Base-by-base conservation (phyloP, 1,139 yeast genomes). In the Protomyces inundatus region DNA sequence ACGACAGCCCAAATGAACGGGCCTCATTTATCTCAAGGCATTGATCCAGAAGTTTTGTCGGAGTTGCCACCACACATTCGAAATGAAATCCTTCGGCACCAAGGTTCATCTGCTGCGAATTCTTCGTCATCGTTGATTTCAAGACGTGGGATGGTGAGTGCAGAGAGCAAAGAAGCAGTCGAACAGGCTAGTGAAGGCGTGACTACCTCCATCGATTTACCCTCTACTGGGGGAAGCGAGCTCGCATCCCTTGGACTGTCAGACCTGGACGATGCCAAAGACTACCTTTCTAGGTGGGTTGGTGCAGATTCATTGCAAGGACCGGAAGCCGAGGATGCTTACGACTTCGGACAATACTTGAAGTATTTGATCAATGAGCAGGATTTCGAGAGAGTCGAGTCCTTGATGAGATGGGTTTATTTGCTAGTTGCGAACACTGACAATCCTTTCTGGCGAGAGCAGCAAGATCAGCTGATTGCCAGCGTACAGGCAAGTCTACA, bases 301-400 rank as follows among this genome's bases (percentile, higher is more conserved):
- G 67, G 67, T 3, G 73, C 74, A 55, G 78, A 85, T 3, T 68
- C 73, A n/a, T 77, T 74, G 37, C 75, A 75, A 37, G 87, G 88
- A 0, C 90, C 91, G 0, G 86, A 84, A 69, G 70, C 69, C 3
- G 86, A 81, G 42, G 93, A 87, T 70, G 74, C 84, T 2, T 68
- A 56, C 10, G 66, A 65, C 32, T 69, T 74, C 23, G 70, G 65
- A 37, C 57, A 55, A 10, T 74, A 67, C 58, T 51, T 74, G 37
- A 36, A 57, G 10, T 54, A 65, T 4, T 52, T 65, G 5, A n/a
- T 39, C 6, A 40, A 55, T n/a, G 68, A 66, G 36, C 35, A 33
- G 23, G 67, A 67, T 57, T 14, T 67, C 6, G 50, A 40, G 42
- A 66, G 64, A 46, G 66, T 68, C 1, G 65, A 58, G n/a, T 65